Evolutionary conservation across 2,329 filamentous ascomycete genomes (phyloP), one percentile per base, ranked within the genome.

Genomic region (Diaporthe citrichinensis): DNA sequence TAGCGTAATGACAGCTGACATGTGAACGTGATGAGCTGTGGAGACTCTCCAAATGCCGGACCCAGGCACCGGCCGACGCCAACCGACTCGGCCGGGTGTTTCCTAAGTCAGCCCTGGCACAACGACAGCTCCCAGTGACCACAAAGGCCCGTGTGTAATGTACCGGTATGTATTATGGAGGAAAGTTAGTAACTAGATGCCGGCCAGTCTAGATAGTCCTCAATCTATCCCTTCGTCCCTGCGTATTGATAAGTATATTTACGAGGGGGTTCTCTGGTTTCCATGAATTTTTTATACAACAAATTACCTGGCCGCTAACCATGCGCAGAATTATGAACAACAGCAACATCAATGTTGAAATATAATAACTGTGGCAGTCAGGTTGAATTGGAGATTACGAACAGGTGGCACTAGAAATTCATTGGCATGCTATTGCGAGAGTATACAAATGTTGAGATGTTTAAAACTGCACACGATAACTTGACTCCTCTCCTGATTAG

Each of bases 21-120:
- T 75, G 68, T 72, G 73, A 75, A 74, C 39, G 46, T 51, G 36
- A 58, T 25, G 41, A 69, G 73, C 7, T 62, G 49, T 58, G 53
- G 65, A 53, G n/a, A 61, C 34, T 31, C 34, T 28, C 34, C 67
- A 34, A 49, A 36, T 31, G n/a, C 46, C 57, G 34, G 53, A 10
- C 49, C 20, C 58, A 44, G 17, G 14, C 31, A 41, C 25, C 65
- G 49, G 65, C 58, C 59, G 34, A 39, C 17, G 36, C 44, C 55
- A 36, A 23, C 74, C 28, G 28, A 53, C 58, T 61, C 69, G 58
- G 74, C 74, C 74, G 68, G 55, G 20, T 36, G 41, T 3, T 72
- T 25, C 51, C 34, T 12, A 65, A 31, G 23, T 17, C 5, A 23
- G 46, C 46, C 15, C 46, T 20, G n/a, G 3, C 15, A 39, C 31